Base-by-base conservation (phyloP, 768 basidiomycete species). In the Termitomyces sp. region DNA sequence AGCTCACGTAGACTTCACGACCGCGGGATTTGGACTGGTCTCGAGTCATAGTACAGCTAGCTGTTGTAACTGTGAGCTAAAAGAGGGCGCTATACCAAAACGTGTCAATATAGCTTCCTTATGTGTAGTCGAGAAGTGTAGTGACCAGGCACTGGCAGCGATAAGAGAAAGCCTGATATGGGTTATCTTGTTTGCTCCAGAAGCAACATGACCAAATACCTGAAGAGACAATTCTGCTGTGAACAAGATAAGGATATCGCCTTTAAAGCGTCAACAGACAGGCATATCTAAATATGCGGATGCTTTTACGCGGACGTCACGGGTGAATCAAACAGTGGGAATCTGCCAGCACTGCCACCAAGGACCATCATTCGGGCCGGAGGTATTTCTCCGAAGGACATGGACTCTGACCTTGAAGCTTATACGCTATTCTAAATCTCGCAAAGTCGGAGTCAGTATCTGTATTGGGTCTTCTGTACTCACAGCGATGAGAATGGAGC, bases 21-120 rank as follows among this genome's bases (percentile, higher is more conserved):
- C 85, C 85, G 61, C 84, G 77, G 24, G 85, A 85, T 30, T 75
- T 61, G 44, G 85, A 87, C 54, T 81, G 83, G 54, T 78, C 77
- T 42, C 62, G 31, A 44, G 67, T 55, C 72, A 73, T 73, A 45
- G 20, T 16, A 6, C 2, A 16, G n/a, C 36, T 37, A 27, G 9
- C 30, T 37, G 41, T 47, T 47, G 41, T 56, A 30, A 34, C 30
- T 13, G 45, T 11, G 20, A 20, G 48, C 30, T 41, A 31, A 4
- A 54, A 44, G 22, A 37, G 33, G 58, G 54, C 39, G 20, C 46
- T 45, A 16, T 54, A 37, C 48, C n/a, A 42, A 36, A 55, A 49
- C 30, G 51, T 45, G 52, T 58, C 27, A 36, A 11, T 46, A 34
- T 15, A 12, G 45, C 34, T 49, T 59, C 47, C 31, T 59, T 59